Percentiles rank a stretch among this genome's conserved stretches.
phyloP scores from a whole-genome alignment of 179 eudicot genomes.

The Carnegiea gigantea region DNA sequence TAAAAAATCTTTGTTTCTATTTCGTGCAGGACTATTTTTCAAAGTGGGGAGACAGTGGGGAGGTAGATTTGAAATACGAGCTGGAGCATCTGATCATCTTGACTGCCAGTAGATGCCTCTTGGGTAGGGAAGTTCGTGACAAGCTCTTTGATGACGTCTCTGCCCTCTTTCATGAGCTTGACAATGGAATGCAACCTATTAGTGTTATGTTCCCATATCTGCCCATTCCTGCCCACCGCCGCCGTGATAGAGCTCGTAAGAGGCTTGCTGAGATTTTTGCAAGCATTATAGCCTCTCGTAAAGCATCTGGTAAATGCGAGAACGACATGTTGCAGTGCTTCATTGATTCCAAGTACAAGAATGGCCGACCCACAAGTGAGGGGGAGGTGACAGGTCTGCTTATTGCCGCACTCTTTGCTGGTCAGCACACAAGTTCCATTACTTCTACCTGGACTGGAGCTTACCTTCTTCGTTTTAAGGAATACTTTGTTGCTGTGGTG shows the following conservation, averaged over 20 bases:
- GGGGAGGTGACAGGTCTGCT: slow-evolving; percentile 82
- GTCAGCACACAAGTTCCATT: slow-evolving; percentile 92
- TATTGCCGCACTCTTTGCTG: slow-evolving; percentile 89
- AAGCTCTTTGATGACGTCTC: slow-evolving; percentile 87
- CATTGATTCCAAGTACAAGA: slow-evolving; percentile 88
- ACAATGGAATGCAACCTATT: slow-evolving; percentile 84
- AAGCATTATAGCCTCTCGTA: slow-evolving; percentile 61
- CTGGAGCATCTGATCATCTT: slow-evolving; percentile 84
- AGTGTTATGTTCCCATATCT: slow-evolving; percentile 92
- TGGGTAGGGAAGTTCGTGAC: slow-evolving; percentile 91
- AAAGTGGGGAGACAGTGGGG: slow-evolving; percentile 92
- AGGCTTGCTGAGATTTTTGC: slow-evolving; percentile 63
- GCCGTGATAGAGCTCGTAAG: slow-evolving; percentile 81
- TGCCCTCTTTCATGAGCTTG: slow-evolving; percentile 86
- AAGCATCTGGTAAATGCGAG: slow-evolving; percentile 57
- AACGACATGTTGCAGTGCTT: slow-evolving; percentile 83
- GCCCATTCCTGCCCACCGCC: slow-evolving; percentile 81
- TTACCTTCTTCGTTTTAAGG: slow-evolving; percentile 59
- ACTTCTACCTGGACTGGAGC: slow-evolving; percentile 95
- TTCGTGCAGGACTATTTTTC: slow-evolving; percentile 69
- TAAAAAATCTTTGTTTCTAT: neutral
- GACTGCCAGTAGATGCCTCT: slow-evolving; percentile 86
- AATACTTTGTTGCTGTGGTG: slow-evolving; percentile 47
- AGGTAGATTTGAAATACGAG: slow-evolving; percentile 80
- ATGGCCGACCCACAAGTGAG: slow-evolving; percentile 76